phyloP scores from a whole-genome alignment of 1,139 yeast species.

The Yamadazyma diospyri region DNA sequence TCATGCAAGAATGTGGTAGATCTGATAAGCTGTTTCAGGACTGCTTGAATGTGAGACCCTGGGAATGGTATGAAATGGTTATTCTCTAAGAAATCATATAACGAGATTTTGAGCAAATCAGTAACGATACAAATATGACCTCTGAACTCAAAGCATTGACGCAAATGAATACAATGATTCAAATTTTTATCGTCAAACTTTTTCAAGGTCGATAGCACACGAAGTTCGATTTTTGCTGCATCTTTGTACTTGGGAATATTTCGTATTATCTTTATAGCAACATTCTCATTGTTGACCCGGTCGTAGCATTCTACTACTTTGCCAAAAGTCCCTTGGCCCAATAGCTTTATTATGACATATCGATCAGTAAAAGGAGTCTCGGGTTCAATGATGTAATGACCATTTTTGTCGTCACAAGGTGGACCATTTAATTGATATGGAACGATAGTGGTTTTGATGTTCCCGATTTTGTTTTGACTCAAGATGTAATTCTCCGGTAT shows the following conservation, averaged over 20 bases:
- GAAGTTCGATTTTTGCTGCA: conserved; percentile 81
- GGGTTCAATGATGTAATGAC: conserved; percentile 69
- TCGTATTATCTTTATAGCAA: conserved; percentile 88
- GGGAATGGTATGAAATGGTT: conserved; percentile 76
- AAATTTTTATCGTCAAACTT: conserved; percentile 70
- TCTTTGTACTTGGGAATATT: conserved; percentile 77
- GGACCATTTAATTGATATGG: conserved; percentile 39
- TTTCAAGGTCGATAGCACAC: conserved; percentile 74
- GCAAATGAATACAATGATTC: conserved; percentile 70
- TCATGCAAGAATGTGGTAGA: conserved; percentile 90
- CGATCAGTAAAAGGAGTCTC: conserved; percentile 66
- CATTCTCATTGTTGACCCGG: conserved; percentile 53
- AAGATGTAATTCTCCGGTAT: conserved; percentile 36
- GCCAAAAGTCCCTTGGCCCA: conserved; percentile 98
- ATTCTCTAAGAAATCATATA: conserved; percentile 82
- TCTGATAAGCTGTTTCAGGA: conserved; percentile 79
- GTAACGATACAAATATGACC: conserved; percentile 95
- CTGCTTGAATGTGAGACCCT: conserved; percentile 82
- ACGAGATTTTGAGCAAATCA: conserved; percentile 76
- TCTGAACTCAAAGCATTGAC: conserved; percentile 89
- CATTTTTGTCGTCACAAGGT: conserved; percentile 72
- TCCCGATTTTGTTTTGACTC: conserved; percentile 43
- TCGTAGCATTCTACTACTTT: conserved; percentile 81
- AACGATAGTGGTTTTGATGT: conserved; percentile 38
- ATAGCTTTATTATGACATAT: conserved; percentile 57